Evolutionary conservation across 345 rosid genomes (phyloP).

Genomic region (Carallia pectinifolia): DNA sequence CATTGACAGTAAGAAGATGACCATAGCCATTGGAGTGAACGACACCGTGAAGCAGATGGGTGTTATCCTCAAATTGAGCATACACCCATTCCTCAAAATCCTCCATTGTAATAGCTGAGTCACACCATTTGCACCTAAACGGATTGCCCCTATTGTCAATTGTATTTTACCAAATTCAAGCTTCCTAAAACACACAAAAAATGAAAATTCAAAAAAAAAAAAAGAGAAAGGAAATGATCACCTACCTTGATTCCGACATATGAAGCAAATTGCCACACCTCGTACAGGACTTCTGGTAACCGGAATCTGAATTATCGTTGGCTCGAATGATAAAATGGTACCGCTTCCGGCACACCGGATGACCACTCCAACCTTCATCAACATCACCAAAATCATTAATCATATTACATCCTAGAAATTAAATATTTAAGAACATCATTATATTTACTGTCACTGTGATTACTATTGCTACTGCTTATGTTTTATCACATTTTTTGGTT

Average conservation of each 20-base stretch:
- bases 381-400: background rate
- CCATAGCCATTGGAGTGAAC: constrained; percentile 78
- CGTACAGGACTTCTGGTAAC: constrained; percentile 34
- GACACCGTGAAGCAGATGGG: constrained; percentile 66
- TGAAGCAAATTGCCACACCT: constrained; percentile 43
- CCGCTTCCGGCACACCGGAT: constrained; percentile 71
- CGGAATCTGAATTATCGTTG: constrained; percentile 12
- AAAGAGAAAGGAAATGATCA: no score
- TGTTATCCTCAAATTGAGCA: constrained; percentile 53
- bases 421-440: background rate
- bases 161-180: background rate
- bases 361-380: constrained; percentile 66
- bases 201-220: background rate
- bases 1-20: constrained; percentile 65
- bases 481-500: no score
- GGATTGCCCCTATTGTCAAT: background rate
- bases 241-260: constrained; percentile 44
- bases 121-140: constrained; percentile 54
- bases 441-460: no score
- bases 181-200: no score
- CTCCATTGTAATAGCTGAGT: constrained; percentile 27
- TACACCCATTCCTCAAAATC: constrained; percentile 59
- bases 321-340: constrained; percentile 71
- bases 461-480: no score
- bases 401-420: background rate